Base-by-base conservation (phyloP, 345 rosid species). In the Melaleuca alternifolia region DNA sequence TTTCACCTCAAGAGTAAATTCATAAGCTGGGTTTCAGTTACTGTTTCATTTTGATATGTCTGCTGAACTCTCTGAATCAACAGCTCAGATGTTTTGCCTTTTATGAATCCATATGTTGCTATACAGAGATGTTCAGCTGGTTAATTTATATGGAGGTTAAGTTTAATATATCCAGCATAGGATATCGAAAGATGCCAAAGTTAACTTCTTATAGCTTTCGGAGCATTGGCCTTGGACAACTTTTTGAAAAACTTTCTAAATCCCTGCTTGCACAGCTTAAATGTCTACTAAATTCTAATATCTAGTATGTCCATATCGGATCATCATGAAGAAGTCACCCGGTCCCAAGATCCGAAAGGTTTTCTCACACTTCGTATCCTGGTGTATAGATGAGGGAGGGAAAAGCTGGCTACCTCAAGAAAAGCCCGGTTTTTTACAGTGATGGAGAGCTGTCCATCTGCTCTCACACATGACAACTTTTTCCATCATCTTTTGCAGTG, bases 401-500 rank as follows among this genome's bases (percentile, higher is more conserved):
- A 26, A 1, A 26, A 57, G 62, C 15, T 6, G 11, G 28, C 2
- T 56, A 12, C 56, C 30, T 57, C 62, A 57, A 24, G 62, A 10
- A 57, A 56, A 26, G 28, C 13, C 13, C 7, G 0, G 28, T n/a
- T 10, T 24, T 13, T 4, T 28, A 24, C 15, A 1, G 13, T n/a
- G 6, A 24, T 10, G 13, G 24, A 59, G 15, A 59, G 3, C 33
- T 59, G 0, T 11, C 65, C 6, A 59, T 59, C 16, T 59, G 16
- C 33, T 59, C 16, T 30, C 65, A 5, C 16, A 59, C 33, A 26
- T 51, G 54, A 50, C 51, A 50, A 9, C 51, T 50, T 9, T n/a
- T 13, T 13, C 14, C 16, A n/a, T n/a, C 12, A 14, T 11, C 0
- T n/a, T 5, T 30, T 13, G 0, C 30, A 57, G 24, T 57, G 33